A percentile compares a stretch with the other conserved stretches of the same genome.
Evolutionary conservation across 2,329 filamentous ascomycete genomes (phyloP).

Genomic region (Cladophialophora exuberans): DNA sequence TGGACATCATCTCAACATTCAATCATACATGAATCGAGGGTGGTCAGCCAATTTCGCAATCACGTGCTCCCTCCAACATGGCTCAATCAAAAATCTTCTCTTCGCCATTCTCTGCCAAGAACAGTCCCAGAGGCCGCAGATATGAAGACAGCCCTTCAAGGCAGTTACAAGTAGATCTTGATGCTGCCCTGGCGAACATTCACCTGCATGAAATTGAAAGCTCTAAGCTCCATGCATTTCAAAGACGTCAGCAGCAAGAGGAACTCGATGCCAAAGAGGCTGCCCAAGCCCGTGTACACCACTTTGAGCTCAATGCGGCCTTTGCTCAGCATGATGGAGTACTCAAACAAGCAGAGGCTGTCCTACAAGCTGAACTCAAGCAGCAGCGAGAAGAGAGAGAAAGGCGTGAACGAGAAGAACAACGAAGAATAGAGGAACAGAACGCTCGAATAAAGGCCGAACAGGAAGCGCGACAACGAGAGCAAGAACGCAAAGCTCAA

Average conservation of each 20-base stretch:
- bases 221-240: conserved; percentile 48
- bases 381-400: conserved; percentile 38
- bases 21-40: not conserved
- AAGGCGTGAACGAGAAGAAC: conserved; percentile 37
- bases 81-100: conserved; percentile 18
- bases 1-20: conserved; percentile 5
- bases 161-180: conserved; percentile 40
- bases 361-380: conserved; percentile 50
- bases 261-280: conserved; percentile 65
- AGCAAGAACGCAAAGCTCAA: conserved; percentile 43
- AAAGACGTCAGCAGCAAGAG: conserved; percentile 54
- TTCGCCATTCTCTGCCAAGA: conserved; percentile 21
- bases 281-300: conserved; percentile 66
- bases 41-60: conserved; percentile 4
- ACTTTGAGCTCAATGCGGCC: conserved; percentile 67
- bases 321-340: conserved; percentile 70
- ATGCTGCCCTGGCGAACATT: conserved; percentile 45
- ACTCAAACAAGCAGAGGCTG: conserved; percentile 57
- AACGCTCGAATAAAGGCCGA: conserved; percentile 40
- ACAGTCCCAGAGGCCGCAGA: conserved; percentile 19
- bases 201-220: conserved; percentile 46
- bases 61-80: conserved; percentile 24
- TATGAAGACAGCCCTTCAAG: conserved; percentile 31
- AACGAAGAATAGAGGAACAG: conserved; percentile 41
- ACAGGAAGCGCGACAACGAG: conserved; percentile 36